Base-by-base conservation (phyloP, 2,329 filamentous ascomycete species). In the Sporothrix dimorphospora region DNA sequence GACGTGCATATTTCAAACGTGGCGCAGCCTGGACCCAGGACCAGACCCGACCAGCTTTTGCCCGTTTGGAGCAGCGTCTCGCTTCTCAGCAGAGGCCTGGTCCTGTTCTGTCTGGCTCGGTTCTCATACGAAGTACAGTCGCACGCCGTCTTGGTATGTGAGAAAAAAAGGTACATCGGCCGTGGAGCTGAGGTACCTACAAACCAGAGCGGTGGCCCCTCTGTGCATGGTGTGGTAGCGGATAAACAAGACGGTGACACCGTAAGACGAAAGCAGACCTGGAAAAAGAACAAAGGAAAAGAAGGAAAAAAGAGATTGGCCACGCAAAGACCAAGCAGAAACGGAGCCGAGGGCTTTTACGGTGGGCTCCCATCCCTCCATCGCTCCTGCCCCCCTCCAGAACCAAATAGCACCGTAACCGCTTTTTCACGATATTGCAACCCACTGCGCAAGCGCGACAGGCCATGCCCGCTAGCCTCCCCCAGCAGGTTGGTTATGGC, bases 1-100 rank as follows among this genome's bases (percentile, higher is more conserved):
- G 34, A 69, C 51, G 51, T 59, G 67, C 67, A 69, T 69, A 34
- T 69, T 57, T 42, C 67, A 57, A 61, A 70, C 68, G 53, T 47
- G 68, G 68, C 68, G 68, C 68, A 59, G 68, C 53, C 68, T 59
- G 51, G 24, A 45, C 38, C 68, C 30, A 53, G 16, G 38, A 42
- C 59, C n/a, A 40, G 55, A n/a, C 55, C 4, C 19, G 19, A 9
- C 27, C 16, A 34, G 53, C 59, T 34, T 63, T 63, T 40, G 9
- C 34, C 38, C 19, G 19, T 57, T 57, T 34, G 53, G 55, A 40
- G 30, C 14, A 67, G 24, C 42, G 63, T 49, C 42, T 19, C 27
- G 40, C n/a, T 27, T 47, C 12, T n/a, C 51, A 27, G 16, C 27
- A 38, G 27, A 30, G 12, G 40, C 61, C 38, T 55, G 47, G 47